phyloP scores from a whole-genome alignment of 2,329 filamentous ascomycete species.

The Calonectria pseudoturangicola region DNA sequence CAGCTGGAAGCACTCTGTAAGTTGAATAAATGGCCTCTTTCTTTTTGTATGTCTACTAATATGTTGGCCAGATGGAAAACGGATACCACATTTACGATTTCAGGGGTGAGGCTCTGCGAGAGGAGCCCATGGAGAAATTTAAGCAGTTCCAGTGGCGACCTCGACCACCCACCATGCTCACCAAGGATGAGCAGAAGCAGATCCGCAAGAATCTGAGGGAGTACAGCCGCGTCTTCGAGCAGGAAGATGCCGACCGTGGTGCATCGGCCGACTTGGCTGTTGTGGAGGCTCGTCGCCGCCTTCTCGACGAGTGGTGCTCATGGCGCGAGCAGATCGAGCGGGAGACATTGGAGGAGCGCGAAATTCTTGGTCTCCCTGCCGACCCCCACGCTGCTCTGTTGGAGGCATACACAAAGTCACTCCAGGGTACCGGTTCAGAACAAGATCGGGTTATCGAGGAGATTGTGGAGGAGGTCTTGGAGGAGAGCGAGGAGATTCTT shows the following conservation, averaged over 20 bases:
- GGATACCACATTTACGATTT: constrained; percentile 99
- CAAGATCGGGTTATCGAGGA: constrained; percentile 91
- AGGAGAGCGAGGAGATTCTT: constrained; percentile 89
- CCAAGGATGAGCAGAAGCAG: constrained; percentile 97
- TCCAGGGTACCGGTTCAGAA: constrained; percentile 74
- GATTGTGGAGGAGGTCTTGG: constrained; percentile 87
- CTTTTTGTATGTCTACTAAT: constrained; percentile 38
- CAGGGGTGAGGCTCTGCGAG: constrained; percentile 89
- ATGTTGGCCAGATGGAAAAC: constrained; percentile 90
- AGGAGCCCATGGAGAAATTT: constrained; percentile 96
- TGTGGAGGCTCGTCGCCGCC: constrained; percentile 87
- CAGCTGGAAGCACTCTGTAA: constrained; percentile 95
- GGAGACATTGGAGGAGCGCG: constrained; percentile 83
- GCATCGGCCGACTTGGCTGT: constrained; percentile 96
- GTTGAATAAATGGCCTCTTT: constrained; percentile 56
- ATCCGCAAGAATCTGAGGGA: constrained; percentile 99
- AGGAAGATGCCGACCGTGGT: constrained; percentile 94
- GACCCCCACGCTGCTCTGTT: constrained; percentile 78
- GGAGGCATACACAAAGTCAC: constrained; percentile 71
- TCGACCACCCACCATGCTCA: constrained; percentile 90
- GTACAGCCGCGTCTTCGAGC: constrained; percentile 95
- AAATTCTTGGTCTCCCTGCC: constrained; percentile 78
- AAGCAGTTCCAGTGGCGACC: constrained; percentile 98
- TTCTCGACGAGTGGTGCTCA: constrained; percentile 91
- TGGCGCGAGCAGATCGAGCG: constrained; percentile 86